Percentiles rank a stretch among this genome's conserved stretches.
Evolutionary conservation across 1,284 basidiomycete species (phyloP).

Genomic region (Rhodotorula sp.): DNA sequence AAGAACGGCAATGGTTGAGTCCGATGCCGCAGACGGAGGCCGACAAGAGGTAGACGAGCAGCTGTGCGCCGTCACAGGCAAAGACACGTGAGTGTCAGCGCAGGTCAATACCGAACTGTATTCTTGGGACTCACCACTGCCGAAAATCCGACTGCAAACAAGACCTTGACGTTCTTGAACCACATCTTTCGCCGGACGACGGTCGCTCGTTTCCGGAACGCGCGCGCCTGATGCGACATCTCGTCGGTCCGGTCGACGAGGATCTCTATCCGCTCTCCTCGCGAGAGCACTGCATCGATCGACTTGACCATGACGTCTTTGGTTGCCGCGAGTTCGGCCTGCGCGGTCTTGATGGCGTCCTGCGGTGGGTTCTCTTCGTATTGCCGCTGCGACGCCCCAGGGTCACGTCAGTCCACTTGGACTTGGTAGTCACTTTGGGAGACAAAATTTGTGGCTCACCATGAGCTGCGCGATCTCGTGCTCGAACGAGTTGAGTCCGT

Average conservation of each 20-base stretch:
- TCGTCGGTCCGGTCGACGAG: conserved; percentile 96
- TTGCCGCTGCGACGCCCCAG: conserved; percentile 52
- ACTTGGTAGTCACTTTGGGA: too few relatives aligned
- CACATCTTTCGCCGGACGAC: conserved; percentile 88
- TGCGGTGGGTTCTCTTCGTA: conserved; percentile 85
- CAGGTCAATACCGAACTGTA: not conserved
- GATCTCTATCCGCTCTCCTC: conserved; percentile 93
- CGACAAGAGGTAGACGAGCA: conserved; percentile 70
- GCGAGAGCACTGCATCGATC: conserved; percentile 65
- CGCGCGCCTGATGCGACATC: conserved; percentile 92
- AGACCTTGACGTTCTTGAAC: conserved; percentile 74
- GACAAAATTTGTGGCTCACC: conserved; percentile 45
- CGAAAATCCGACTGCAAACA: conserved; percentile 24
- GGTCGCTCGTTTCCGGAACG: conserved; percentile 87
- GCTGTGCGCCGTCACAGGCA: not conserved
- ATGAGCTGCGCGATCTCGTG: conserved; percentile 67
- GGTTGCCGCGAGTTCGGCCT: conserved; percentile 82
- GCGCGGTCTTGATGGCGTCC: conserved; percentile 83
- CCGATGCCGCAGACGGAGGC: conserved; percentile 84
- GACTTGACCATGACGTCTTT: conserved; percentile 58
- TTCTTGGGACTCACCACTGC: conserved; percentile 13
- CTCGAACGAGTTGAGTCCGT: conserved; percentile 62
- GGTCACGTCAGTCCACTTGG: too few relatives aligned
- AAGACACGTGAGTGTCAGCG: conserved; percentile 53
- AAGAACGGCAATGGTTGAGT: conserved; percentile 47